Percentiles rank a stretch among this genome's conserved stretches.
Conservation (phyloP, 2,329 filamentous ascomycete species). For the Aspergillus amoenus region DNA sequence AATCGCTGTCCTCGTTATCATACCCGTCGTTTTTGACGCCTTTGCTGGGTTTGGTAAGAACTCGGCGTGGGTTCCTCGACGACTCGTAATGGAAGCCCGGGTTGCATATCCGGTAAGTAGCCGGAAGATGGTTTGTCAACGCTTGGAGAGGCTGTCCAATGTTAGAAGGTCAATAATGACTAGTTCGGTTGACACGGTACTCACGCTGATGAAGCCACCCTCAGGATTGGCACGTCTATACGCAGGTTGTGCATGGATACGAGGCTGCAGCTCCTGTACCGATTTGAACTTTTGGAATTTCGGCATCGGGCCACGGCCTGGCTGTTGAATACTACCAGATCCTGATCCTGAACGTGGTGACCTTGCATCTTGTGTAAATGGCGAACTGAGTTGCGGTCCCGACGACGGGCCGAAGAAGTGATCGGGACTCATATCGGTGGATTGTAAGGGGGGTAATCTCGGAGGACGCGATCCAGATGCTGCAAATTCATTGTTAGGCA, state of each 20-base stretch:
- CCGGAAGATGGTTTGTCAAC: slow-evolving; percentile 85
- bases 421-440: slow-evolving; percentile 65
- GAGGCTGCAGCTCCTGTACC: slow-evolving; percentile 72
- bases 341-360: slow-evolving; percentile 47
- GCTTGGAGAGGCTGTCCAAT: slow-evolving; percentile 79
- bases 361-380: slow-evolving; percentile 56
- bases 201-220: slow-evolving; percentile 94
- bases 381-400: slow-evolving; percentile 68
- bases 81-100: slow-evolving; percentile 98
- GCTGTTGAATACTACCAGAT: slow-evolving; percentile 50
- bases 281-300: slow-evolving; percentile 80
- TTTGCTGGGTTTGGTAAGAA: slow-evolving; percentile 97
- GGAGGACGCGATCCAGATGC: slow-evolving; percentile 52
- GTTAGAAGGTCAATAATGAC: slow-evolving; percentile 17
- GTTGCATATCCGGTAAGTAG: slow-evolving; percentile 98
- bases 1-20: slow-evolving; percentile 98
- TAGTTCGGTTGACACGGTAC: slow-evolving; percentile 32
- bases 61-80: slow-evolving; percentile 89
- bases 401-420: slow-evolving; percentile 72
- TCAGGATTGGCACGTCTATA: slow-evolving; percentile 94
- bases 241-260: slow-evolving; percentile 81
- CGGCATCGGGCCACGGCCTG: slow-evolving; percentile 69
- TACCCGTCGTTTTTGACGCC: slow-evolving; percentile 98
- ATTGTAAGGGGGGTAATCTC: slow-evolving; percentile 72
- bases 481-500: slow-evolving; percentile 23